Percentiles rank a stretch among this genome's conserved stretches.
These are phyloP conservation scores for Huntiella abstrusa DNA, from an alignment of 2,329 filamentous ascomycete species.

Conservation along the genomic window DNA sequence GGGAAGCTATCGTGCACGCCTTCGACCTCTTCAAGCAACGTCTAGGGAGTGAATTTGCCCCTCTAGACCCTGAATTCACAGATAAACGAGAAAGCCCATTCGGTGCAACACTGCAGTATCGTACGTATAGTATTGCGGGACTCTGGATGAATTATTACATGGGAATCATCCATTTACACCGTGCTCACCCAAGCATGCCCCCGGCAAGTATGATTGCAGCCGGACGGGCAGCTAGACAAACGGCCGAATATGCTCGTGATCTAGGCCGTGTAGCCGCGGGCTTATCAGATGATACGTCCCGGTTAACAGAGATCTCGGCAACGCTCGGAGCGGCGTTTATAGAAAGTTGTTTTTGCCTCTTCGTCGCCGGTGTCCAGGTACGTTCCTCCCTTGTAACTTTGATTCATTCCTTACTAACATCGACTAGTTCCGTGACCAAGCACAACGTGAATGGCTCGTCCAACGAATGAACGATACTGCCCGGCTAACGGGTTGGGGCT, in stretches of 20 bases:
- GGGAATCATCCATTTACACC: constrained; percentile 62
- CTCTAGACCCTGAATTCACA: constrained; percentile 48
- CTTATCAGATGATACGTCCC: constrained; percentile 34
- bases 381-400: constrained; percentile 10
- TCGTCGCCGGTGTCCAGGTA: constrained; percentile 67
- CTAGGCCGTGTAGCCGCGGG: constrained; percentile 70
- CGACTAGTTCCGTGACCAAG: constrained; percentile 45
- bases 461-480: constrained; percentile 55
- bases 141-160: constrained; percentile 81
- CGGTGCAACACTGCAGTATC: constrained; percentile 61
- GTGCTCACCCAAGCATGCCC: constrained; percentile 77
- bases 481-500: constrained; percentile 72
- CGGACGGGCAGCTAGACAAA: constrained; percentile 54
- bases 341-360: constrained; percentile 64
- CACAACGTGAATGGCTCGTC: constrained; percentile 63
- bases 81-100: constrained; percentile 53
- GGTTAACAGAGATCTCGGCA: constrained; percentile 46
- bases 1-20: constrained; percentile 53
- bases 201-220: constrained; percentile 78
- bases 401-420: constrained; percentile 11
- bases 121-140: constrained; percentile 70
- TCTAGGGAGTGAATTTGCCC: constrained; percentile 58
- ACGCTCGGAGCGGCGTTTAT: constrained; percentile 63
- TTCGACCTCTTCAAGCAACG: constrained; percentile 47
- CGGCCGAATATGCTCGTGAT: constrained; percentile 48